Base-by-base conservation (phyloP, 2,329 filamentous ascomycete genomes). In the Phaeophleospora eucalypticola region DNA sequence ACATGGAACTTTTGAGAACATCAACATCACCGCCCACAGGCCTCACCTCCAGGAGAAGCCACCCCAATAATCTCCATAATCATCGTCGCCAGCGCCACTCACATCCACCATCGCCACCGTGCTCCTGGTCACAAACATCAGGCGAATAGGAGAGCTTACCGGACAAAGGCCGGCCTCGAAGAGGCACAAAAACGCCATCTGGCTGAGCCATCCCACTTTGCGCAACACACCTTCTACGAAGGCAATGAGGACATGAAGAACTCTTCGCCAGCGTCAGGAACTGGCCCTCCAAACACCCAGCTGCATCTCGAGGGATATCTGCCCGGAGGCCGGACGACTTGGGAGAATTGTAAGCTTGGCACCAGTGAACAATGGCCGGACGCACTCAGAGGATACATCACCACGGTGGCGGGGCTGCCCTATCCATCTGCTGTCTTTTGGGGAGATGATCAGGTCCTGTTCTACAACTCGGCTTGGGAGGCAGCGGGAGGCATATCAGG, bases 371-470 rank as follows among this genome's bases (percentile, higher is more conserved):
- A 54, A 17, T 72, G 70, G 70, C 61, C 68, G 0, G n/a, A 48
- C 3, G 36, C 64, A 1, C 46, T 67, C 8, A 57, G 58, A 37
- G 45, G 54, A 7, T 54, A 58, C 29, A 46, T 48, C 29, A 19
- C 45, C 4, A 71, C 68, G 20, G 52, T 72, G 15, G 58, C 68
- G 15, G 65, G 69, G 10, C 64, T 74, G 40, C 59, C 65, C 9
- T 69, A 73, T 48, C 66, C 68, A 9, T 58, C 68, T 2, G 69
- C 68, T 35, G 60, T 74, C 17, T 71, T 71, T 53, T 73, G 70
- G 70, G 66, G 66, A 14, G 51, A 63, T 8, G 61, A 68, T 9
- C 57, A 70, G 17, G 50, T 61, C 8, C 59, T 69, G 10, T 57
- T 72, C 4, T 65, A 71, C 53, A 74, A 74, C 46, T 43, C 68